Percentiles rank a stretch among this genome's conserved stretches.
These are phyloP conservation scores for Inga laurina DNA, from an alignment of 306 rosid species.

Conservation along the genomic window DNA sequence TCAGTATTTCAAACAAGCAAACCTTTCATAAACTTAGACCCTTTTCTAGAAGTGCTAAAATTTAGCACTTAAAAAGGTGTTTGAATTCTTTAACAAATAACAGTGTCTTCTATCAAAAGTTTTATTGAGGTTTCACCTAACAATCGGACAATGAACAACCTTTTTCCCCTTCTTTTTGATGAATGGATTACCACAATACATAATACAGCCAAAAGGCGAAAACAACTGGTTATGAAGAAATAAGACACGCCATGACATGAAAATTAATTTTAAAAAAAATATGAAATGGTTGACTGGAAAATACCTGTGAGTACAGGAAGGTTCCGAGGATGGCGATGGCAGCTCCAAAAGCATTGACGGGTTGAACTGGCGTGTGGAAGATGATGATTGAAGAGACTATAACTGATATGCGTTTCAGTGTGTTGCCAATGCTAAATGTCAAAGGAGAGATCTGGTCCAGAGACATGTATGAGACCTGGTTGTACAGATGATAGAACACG, in stretches of 20 bases:
- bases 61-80: background rate
- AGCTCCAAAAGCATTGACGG: slow-evolving; percentile 91
- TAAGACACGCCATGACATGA: background rate
- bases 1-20: no score
- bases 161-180: background rate
- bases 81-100: background rate
- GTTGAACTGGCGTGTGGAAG: slow-evolving; percentile 95
- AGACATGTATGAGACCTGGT: slow-evolving; percentile 98
- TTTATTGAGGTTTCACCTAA: background rate
- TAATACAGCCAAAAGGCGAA: background rate
- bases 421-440: slow-evolving; percentile 95
- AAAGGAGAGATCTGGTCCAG: slow-evolving; percentile 94
- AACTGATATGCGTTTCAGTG: slow-evolving; percentile 98
- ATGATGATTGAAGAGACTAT: slow-evolving; percentile 94
- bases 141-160: background rate
- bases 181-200: background rate
- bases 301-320: slow-evolving; percentile 95
- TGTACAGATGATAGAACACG: slow-evolving; percentile 92
- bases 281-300: background rate
- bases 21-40: background rate
- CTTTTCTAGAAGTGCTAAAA: background rate
- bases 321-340: slow-evolving; percentile 94
- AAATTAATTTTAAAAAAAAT: background rate
- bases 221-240: background rate
- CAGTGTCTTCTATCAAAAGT: background rate